Evolutionary conservation across 2,329 filamentous ascomycete genomes (phyloP), one percentile per base, ranked within the genome.

Genomic region (Sclerotinia sclerotiorum): DNA sequence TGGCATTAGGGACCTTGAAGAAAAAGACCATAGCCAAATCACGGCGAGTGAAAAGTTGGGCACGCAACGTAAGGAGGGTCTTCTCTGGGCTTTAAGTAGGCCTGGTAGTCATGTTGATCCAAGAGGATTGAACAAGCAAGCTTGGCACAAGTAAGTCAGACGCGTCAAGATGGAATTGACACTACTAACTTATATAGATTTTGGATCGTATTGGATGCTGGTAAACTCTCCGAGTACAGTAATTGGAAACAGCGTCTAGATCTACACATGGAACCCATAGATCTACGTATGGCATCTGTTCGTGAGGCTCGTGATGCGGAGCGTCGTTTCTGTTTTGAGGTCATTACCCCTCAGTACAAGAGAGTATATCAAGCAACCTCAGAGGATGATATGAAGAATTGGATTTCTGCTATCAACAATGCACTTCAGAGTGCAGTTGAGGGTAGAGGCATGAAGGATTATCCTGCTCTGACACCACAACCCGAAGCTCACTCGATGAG

Each of bases 241-340:
- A 98, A 99, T 79, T 99, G 95, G 95, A 99, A 99, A 80, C 93
- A 99, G 78, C 94, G 88, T 78, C 86, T 99, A 32, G 95, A 99
- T 79, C 83, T 98, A 35, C 96, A 99, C 78, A 98, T 97, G 88
- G 95, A 98, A 2, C 95, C 95, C 0, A 98, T 99, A 72, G 96
- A 99, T 79, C 83, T 99, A 57, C 91, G 95, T 48, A 95, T 98
- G 88, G 95, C 95, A 13, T 98, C 95, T 21, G 96, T 99, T 21
- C 88, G 95, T 68, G 95, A 99, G 81, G 94, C 96, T 52, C 89
- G 95, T 32, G 97, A 96, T 78, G 92, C 94, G 1, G 96, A 99
- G 75, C 87, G 95, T 35, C 88, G 95, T 6, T 99, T 99, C 79
- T 98, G 94, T 80, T 99, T 99, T 74, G 95, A 99, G 80, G 92